Evolutionary conservation across 2,329 filamentous ascomycete genomes (phyloP).

Genomic region (Paracamarosporium sp.): DNA sequence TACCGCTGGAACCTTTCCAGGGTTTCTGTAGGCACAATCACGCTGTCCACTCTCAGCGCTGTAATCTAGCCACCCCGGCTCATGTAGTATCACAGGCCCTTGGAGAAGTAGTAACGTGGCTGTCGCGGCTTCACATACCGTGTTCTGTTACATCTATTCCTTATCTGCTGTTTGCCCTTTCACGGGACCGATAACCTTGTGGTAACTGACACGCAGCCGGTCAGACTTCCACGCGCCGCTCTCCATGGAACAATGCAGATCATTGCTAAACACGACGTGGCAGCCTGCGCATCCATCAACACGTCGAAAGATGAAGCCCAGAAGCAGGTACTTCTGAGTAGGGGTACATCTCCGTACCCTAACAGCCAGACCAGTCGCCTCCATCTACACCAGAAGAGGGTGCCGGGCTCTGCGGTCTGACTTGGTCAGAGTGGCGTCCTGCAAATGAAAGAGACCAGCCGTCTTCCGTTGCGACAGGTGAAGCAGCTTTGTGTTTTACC

Average conservation of each 20-base stretch:
- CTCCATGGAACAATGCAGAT: conserved; percentile 6
- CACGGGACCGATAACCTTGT: conserved; percentile 7
- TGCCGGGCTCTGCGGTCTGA: conserved; percentile 9
- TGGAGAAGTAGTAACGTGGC: conserved; percentile 20
- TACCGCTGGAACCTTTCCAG: conserved; percentile 11
- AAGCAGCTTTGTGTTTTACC: neutral
- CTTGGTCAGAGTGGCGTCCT: conserved; percentile 6
- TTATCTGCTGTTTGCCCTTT: conserved; percentile 17
- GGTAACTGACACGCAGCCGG: conserved; percentile 1
- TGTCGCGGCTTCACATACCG: conserved; percentile 14
- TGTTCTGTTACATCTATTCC: conserved; percentile 22
- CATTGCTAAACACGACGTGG: conserved; percentile 4
- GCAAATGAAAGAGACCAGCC: neutral
- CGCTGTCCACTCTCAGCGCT: conserved; percentile 10
- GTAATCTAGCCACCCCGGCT: conserved; percentile 28
- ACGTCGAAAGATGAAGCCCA: conserved; percentile 2
- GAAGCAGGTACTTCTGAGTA: conserved; percentile 12
- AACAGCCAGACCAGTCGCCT: conserved; percentile 7
- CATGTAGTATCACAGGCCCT: conserved; percentile 33
- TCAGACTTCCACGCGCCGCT: conserved; percentile 10
- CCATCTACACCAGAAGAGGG: conserved; percentile 1
- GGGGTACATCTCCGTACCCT: conserved; percentile 16
- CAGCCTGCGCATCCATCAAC: neutral
- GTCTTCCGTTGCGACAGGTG: neutral
- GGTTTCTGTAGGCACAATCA: conserved; percentile 2